These are phyloP conservation scores for Pascua sp. DNA, from an alignment of 1,284 basidiomycete species.

Conservation along the genomic window DNA sequence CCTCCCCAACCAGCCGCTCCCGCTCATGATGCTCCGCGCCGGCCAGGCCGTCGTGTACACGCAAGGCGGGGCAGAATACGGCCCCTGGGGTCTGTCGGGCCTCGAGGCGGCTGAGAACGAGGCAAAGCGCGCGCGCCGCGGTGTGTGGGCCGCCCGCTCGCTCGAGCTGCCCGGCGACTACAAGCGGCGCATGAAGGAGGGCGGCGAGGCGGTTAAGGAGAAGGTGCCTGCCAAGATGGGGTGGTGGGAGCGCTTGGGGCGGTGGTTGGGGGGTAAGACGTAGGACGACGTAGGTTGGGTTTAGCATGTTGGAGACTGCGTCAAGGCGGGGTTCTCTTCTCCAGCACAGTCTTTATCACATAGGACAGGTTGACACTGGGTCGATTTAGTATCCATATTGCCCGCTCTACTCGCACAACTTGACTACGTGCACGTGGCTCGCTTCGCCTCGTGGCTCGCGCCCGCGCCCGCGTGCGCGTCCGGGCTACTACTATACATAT, in stretches of 20 bases:
- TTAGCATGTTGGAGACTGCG: neutral
- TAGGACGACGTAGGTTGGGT: too few relatives aligned
- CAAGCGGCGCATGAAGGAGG: conserved; percentile 59
- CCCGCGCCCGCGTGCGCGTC: too few relatives aligned
- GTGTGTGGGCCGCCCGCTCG: conserved; percentile 64
- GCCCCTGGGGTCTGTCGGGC: conserved; percentile 60
- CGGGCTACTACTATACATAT: neutral
- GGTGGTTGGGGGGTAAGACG: conserved; percentile 19
- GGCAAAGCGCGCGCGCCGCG: conserved; percentile 66
- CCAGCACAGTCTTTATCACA: too few relatives aligned
- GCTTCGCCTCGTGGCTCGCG: too few relatives aligned
- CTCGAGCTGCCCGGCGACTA: conserved; percentile 73
- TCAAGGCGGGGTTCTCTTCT: too few relatives aligned
- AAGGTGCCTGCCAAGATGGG: neutral
- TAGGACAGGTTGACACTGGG: too few relatives aligned
- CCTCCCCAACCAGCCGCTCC: conserved; percentile 58
- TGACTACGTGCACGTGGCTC: too few relatives aligned
- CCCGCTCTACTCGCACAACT: too few relatives aligned
- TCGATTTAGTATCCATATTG: too few relatives aligned
- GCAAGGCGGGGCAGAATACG: conserved; percentile 73
- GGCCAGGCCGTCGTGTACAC: conserved; percentile 74
- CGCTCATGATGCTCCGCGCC: conserved; percentile 70
- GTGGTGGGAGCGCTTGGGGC: conserved; percentile 13
- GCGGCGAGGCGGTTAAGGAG: conserved; percentile 9
- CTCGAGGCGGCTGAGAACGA: conserved; percentile 60